A percentile compares a stretch with the other conserved stretches of the same genome.
Evolutionary conservation across 768 basidiomycete species (phyloP).

Genomic region (Crassisporium funariophilum): DNA sequence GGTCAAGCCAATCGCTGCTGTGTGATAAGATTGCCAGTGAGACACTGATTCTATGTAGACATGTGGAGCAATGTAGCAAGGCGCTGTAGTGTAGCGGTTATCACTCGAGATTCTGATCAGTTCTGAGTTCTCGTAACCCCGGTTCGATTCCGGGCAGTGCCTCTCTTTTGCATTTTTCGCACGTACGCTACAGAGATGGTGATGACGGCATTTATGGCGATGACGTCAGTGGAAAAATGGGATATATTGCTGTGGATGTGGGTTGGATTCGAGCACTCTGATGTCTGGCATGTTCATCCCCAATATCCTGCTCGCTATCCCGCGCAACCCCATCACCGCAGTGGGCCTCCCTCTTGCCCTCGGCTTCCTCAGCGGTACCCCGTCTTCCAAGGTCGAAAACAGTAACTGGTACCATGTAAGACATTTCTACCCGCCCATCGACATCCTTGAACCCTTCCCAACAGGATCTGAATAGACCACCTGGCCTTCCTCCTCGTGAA

Average conservation of each 20-base stretch:
- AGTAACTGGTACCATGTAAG: constrained; percentile 63
- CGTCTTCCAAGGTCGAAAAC: constrained; percentile 47
- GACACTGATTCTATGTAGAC: too few relatives aligned
- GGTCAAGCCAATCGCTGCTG: constrained; percentile 5
- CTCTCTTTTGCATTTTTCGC: constrained; percentile 22
- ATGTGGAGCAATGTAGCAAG: constrained; percentile 10
- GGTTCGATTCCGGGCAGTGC: constrained; percentile 39
- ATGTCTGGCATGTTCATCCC: constrained; percentile 40
- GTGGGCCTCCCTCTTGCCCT: constrained; percentile 61
- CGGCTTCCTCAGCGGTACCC: constrained; percentile 53
- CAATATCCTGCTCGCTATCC: constrained; percentile 51
- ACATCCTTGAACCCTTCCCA: background rate
- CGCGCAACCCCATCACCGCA: constrained; percentile 57
- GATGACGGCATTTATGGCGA: background rate
- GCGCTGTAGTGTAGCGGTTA: constrained; percentile 39
- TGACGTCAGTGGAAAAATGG: constrained; percentile 13
- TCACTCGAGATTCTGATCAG: constrained; percentile 37
- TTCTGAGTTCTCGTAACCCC: constrained; percentile 36
- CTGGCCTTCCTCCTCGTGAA: constrained; percentile 51
- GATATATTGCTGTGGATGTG: constrained; percentile 18
- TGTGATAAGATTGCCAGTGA: background rate
- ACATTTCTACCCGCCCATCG: background rate
- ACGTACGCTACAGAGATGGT: too few relatives aligned
- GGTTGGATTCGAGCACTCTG: constrained; percentile 4
- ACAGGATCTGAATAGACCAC: constrained; percentile 53